Conservation (phyloP, 306 rosid genomes). For the Oemleria cerasiformis region DNA sequence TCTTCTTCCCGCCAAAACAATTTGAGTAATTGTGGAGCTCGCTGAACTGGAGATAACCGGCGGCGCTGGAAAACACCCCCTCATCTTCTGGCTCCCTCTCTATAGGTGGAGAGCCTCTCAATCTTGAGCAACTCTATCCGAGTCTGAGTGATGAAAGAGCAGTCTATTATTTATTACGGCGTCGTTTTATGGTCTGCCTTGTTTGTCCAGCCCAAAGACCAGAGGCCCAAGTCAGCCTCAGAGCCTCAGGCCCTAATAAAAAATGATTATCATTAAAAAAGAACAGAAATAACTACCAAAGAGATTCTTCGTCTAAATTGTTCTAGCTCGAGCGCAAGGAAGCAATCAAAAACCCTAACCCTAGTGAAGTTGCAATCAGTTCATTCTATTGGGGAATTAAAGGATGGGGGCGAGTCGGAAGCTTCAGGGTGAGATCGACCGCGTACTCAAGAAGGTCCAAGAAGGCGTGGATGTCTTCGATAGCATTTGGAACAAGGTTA, state of each 20-base stretch:
- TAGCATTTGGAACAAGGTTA: conserved; percentile 95
- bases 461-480: conserved; percentile 98
- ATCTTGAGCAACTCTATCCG: not conserved
- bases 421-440: conserved; percentile 99
- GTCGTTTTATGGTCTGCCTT: not conserved
- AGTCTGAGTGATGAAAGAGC: not conserved
- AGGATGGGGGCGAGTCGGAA: conserved; percentile 97
- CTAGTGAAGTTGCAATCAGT: not conserved
- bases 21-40: not conserved
- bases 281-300: not conserved
- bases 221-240: not conserved
- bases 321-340: not conserved
- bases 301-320: not conserved
- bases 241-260: not conserved
- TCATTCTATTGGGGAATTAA: not conserved
- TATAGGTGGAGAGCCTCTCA: not conserved
- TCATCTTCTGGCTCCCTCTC: conserved; percentile 1
- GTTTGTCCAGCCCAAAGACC: not conserved
- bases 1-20: not conserved
- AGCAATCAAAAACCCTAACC: conserved; percentile 10
- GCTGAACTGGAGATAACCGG: conserved; percentile 3
- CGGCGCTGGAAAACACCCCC: conserved; percentile 20
- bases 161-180: not conserved
- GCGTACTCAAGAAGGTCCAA: conserved; percentile 96
- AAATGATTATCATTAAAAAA: not conserved